Evolutionary conservation across 805 yeast species (phyloP).

Genomic region (Candida gorgasii): DNA sequence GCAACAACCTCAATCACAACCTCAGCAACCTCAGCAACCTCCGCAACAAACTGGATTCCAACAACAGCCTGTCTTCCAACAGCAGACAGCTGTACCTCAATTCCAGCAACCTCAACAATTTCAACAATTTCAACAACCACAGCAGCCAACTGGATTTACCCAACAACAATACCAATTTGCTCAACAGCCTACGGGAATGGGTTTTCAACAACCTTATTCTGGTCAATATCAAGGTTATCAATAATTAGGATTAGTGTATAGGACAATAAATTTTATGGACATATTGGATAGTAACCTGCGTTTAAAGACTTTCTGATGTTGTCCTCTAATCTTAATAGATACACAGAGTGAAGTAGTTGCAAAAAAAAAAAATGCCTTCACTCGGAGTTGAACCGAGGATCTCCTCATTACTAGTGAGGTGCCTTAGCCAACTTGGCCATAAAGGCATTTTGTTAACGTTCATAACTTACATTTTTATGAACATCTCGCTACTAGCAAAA

Average conservation of each 20-base stretch:
- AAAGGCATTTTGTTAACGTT: constrained; percentile 21
- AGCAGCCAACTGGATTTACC: neutral
- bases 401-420: constrained; percentile 37
- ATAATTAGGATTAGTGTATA: constrained; percentile 8
- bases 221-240: constrained; percentile 9
- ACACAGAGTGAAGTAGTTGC: neutral
- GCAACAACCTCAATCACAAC: constrained; percentile 14
- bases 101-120: constrained; percentile 14
- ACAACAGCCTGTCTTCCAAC: constrained; percentile 8
- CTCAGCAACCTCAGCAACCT: constrained; percentile 15
- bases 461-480: neutral
- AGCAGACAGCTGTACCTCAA: constrained; percentile 13
- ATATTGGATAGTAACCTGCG: neutral
- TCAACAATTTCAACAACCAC: constrained; percentile 10
- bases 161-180: constrained; percentile 12
- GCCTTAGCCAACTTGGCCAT: constrained; percentile 38
- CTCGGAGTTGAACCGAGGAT: constrained; percentile 33
- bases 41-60: constrained; percentile 7
- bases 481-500: neutral
- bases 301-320: neutral
- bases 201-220: constrained; percentile 17
- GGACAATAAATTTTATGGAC: constrained; percentile 8
- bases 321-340: constrained; percentile 11
- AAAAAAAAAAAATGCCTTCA: constrained; percentile 25
- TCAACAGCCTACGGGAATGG: constrained; percentile 21